Percentiles rank a stretch among this genome's conserved stretches.
phyloP scores from a whole-genome alignment of 2,329 filamentous ascomycete genomes.

The Atkinsonella hypoxylon region DNA sequence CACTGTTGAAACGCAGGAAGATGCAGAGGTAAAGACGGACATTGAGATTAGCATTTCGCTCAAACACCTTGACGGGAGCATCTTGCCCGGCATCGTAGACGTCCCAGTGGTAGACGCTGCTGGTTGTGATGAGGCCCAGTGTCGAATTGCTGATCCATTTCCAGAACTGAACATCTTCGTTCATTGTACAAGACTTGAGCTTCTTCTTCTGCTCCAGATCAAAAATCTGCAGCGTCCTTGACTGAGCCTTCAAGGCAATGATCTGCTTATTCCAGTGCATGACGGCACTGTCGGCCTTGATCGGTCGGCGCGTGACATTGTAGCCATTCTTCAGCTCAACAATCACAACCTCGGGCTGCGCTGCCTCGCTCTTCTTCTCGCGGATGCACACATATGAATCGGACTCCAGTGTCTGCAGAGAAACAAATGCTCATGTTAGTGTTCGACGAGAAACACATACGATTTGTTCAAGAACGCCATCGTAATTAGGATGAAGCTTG shows the following conservation, averaged over 20 bases:
- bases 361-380: conserved; percentile 77
- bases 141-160: conserved; percentile 93
- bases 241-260: conserved; percentile 91
- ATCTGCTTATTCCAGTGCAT: conserved; percentile 98
- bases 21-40: conserved; percentile 38
- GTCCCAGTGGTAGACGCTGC: conserved; percentile 93
- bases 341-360: conserved; percentile 90
- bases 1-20: not conserved
- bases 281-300: conserved; percentile 98
- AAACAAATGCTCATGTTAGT: not conserved
- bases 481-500: not conserved
- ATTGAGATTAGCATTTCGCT: conserved; percentile 79
- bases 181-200: conserved; percentile 93
- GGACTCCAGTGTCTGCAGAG: conserved; percentile 80
- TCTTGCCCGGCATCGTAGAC: conserved; percentile 76
- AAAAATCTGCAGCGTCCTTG: conserved; percentile 93
- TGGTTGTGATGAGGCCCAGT: conserved; percentile 82
- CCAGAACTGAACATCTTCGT: conserved; percentile 97
- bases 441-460: not conserved
- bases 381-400: conserved; percentile 93
- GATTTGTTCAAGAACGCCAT: not conserved
- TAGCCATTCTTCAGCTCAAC: conserved; percentile 96
- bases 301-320: conserved; percentile 85
- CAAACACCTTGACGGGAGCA: conserved; percentile 80
- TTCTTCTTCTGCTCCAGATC: conserved; percentile 88